Evolutionary conservation across 192 early-diverging fungal genomes (phyloP), one percentile per base, ranked within the genome.

Genomic region (Backusella morwellensis): DNA sequence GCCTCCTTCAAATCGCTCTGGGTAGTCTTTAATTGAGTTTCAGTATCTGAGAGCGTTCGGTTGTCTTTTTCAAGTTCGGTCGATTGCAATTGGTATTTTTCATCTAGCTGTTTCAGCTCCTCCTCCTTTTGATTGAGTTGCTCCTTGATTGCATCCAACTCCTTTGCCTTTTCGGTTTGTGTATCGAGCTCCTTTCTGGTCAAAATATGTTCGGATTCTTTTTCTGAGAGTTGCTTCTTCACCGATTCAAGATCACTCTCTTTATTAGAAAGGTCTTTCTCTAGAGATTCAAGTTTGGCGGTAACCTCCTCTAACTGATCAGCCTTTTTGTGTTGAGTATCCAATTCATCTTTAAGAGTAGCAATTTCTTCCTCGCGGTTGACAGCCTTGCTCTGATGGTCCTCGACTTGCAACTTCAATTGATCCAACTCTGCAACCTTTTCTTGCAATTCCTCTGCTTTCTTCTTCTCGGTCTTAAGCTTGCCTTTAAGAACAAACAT

Each of bases 71-170:
- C 54, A 15, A 72, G 70, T 35, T 77, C 41, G 6, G 32, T 21
- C 23, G 36, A 35, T 9, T 70, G 17, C 34, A 69, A 44, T 7
- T 72, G 35, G 34, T 72, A 23, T 15, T 29, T 66, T 35, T 29
- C 15, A 3, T 12, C 8, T 9, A 67, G 11, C 14, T 77, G 54
- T 35, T 59, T 41, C 2, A 77, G 6, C 32, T 77, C 56, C 19
- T 72, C 41, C 4, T 72, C 54, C 19, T 73, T 73, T 35, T 34
- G 26, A n/a, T n/a, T 73, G 6, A 70, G 8, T n/a, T 70, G 68
- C 21, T 14, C 68, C n/a, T 70, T 70, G 5, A 68, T 1, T 35
- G 4, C 6, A 17, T 8, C 66, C 21, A 70, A 12, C 8, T 70
- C 35, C 4, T 40, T 68, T 6, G 21, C n/a, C 21, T 56, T 56